phyloP scores from a whole-genome alignment of 208 protist genomes.

The Crithidia fasciculata region DNA sequence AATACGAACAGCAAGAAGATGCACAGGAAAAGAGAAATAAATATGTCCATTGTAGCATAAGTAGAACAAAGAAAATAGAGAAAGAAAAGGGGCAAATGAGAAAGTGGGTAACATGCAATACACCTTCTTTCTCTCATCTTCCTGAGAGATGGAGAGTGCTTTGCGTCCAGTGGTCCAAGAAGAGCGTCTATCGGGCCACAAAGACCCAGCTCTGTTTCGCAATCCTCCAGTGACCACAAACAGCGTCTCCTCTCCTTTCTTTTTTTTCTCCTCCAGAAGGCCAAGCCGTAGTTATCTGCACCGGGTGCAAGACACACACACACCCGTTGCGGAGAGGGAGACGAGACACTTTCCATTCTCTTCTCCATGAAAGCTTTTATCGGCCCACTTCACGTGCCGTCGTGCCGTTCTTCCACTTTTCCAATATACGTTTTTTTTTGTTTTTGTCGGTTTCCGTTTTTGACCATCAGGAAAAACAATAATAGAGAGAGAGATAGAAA shows the following conservation, averaged over 20 bases:
- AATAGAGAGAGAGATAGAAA: constrained; percentile 3
- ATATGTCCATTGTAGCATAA: background rate
- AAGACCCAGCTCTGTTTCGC: no score
- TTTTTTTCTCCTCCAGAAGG: no score
- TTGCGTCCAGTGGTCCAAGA: no score
- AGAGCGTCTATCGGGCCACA: no score
- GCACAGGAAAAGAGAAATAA: background rate
- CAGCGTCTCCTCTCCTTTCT: no score
- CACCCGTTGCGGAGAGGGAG: no score
- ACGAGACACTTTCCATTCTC: background rate
- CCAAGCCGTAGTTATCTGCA: no score
- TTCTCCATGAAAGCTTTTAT: background rate
- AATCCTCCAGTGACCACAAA: no score
- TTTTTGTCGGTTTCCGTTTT: background rate
- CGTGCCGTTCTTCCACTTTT: background rate
- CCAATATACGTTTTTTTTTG: background rate
- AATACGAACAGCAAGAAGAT: background rate
- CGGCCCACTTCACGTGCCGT: background rate
- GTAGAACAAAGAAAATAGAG: constrained; percentile 3
- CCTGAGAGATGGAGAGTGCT: background rate
- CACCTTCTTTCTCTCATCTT: background rate
- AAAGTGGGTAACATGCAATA: no score
- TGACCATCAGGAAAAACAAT: background rate
- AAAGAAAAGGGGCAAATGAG: constrained; percentile 1
- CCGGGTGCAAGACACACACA: no score